phyloP scores from a whole-genome alignment of 441 rosid species.

The Pelargonium citronellum region DNA sequence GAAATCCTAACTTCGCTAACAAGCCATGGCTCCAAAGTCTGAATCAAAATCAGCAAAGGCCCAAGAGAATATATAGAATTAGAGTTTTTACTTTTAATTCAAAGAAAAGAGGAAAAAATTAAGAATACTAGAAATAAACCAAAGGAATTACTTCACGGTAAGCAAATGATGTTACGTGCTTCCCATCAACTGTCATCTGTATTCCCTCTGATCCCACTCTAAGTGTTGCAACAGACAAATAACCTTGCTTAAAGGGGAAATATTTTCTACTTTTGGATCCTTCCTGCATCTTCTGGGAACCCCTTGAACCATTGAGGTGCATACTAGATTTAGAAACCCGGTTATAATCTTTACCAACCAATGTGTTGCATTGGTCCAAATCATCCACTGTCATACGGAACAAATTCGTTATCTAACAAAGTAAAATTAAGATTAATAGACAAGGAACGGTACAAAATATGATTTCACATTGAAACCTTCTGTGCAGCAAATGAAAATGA shows the following conservation, averaged over 20 bases:
- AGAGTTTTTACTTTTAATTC: background rate
- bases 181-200: constrained; percentile 72
- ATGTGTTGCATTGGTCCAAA: constrained; percentile 75
- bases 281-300: constrained; percentile 33
- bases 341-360: constrained; percentile 64
- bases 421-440: background rate
- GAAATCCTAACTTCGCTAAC: constrained; percentile 53
- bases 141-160: constrained; percentile 54
- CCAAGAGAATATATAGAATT: constrained; percentile 9
- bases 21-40: constrained; percentile 80
- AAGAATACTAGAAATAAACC: constrained; percentile 18
- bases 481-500: constrained; percentile 1
- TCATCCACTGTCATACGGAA: constrained; percentile 57
- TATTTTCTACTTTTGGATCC: constrained; percentile 46
- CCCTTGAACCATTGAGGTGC: constrained; percentile 1
- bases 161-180: constrained; percentile 65
- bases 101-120: constrained; percentile 18
- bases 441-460: background rate
- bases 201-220: constrained; percentile 65
- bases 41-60: constrained; percentile 19
- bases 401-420: constrained; percentile 15
- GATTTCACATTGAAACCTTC: constrained; percentile 10
- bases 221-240: constrained; percentile 56
- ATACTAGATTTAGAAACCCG: background rate
- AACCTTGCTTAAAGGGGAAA: constrained; percentile 60